Evolutionary conservation across 345 rosid genomes (phyloP), one percentile per base, ranked within the genome.

Genomic region (Aethionema arabicum): DNA sequence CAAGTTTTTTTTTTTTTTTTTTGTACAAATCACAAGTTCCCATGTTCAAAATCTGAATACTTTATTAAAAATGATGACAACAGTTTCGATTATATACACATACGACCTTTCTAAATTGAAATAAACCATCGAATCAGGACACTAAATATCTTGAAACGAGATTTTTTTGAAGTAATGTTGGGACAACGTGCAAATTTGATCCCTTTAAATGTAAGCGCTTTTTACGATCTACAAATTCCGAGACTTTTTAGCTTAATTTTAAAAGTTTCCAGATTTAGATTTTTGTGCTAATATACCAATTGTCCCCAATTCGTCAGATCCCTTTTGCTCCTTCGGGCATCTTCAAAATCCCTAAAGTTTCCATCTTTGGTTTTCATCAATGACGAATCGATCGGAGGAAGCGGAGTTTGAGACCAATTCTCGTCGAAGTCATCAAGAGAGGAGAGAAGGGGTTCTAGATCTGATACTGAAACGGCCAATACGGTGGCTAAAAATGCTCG

Each of bases 401-500:
- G 37, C 42, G 0, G 70, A 49, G 54, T 16, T 6, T 35, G 57
- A 48, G 44, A 27, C 1, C 21, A 55, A 0, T 67, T 35, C 15
- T 27, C 33, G 61, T 31, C 29, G 51, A 45, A 31, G 8, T 39
- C n/a, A 69, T 5, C 51, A 41, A 32, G 45, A 40, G 16, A 27
- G 15, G 21, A 8, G 36, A 9, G 45, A 59, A 37, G 78, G 75
- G n/a, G 5, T 61, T 29, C 11, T 66, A 7, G 72, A 67, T 59
- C 64, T 70, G 60, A 16, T 70, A n/a, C 29, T 60, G 31, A 66
- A 53, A 38, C 84, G 87, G 9, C 52, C 71, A 11, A 1, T 78
- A 27, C 15, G 41, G 6, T 85, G 91, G 91, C 37, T 85, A n/a
- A 80, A 52, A 59, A 83, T 79, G 84, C 73, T 78, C 2, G 50